Conservation (phyloP, 2,329 filamentous ascomycete species). For the Arthrobotrys megalospora region DNA sequence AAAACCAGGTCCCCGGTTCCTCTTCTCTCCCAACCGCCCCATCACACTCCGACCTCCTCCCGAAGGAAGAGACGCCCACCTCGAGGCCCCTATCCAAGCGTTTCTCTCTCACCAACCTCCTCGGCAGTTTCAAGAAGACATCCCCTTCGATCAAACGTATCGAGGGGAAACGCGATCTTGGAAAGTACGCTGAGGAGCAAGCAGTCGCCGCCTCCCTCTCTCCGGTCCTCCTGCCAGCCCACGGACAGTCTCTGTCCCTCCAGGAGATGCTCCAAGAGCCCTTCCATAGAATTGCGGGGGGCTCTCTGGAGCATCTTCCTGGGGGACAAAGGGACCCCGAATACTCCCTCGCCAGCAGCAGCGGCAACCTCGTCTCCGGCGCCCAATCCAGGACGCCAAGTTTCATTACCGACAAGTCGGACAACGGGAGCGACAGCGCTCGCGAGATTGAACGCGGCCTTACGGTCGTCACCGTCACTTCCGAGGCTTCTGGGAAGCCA, state of each 20-base stretch:
- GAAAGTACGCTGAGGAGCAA: slow-evolving; percentile 20
- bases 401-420: slow-evolving; percentile 48
- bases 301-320: neutral
- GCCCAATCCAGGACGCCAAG: slow-evolving; percentile 30
- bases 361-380: neutral
- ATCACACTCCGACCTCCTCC: neutral
- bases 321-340: neutral
- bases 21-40: neutral
- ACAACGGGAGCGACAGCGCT: slow-evolving; percentile 9
- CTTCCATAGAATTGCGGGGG: slow-evolving; percentile 25
- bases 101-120: slow-evolving; percentile 32
- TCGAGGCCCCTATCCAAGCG: slow-evolving; percentile 21
- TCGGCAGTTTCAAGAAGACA: slow-evolving; percentile 14
- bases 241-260: slow-evolving; percentile 1
- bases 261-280: slow-evolving; percentile 29
- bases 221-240: neutral
- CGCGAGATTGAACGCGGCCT: neutral
- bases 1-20: neutral
- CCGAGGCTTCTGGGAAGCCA: slow-evolving; percentile 2
- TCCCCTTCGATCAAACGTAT: slow-evolving; percentile 24
- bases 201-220: neutral
- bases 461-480: neutral
- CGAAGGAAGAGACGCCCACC: neutral
- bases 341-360: neutral
- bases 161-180: slow-evolving; percentile 22